Evolutionary conservation across 2,329 filamentous ascomycete species (phyloP).

Genomic region (Thelonectria rubi): DNA sequence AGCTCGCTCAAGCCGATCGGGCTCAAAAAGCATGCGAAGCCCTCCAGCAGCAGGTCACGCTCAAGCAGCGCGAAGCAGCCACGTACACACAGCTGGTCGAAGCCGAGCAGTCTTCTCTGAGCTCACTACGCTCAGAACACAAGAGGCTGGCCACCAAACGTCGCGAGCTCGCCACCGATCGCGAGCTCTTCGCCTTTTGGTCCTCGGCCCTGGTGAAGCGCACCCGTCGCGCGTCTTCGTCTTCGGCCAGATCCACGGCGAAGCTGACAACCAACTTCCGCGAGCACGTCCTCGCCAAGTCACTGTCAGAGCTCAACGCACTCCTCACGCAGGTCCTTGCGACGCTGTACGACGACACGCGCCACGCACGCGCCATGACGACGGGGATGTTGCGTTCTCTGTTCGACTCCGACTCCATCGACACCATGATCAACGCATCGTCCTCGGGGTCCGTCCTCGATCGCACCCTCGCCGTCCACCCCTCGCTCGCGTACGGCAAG

Average conservation of each 20-base stretch:
- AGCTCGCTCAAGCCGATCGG: not conserved
- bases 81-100: not conserved
- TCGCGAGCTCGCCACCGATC: slow-evolving; percentile 15
- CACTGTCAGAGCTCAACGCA: slow-evolving; percentile 31
- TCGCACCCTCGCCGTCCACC: slow-evolving; percentile 19
- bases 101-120: slow-evolving; percentile 12
- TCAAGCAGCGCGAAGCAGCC: slow-evolving; percentile 17
- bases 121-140: not conserved
- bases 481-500: slow-evolving; percentile 30
- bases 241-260: slow-evolving; percentile 13
- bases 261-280: slow-evolving; percentile 27
- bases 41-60: slow-evolving; percentile 9
- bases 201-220: slow-evolving; percentile 24
- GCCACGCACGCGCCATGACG: slow-evolving; percentile 21
- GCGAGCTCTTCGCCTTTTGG: slow-evolving; percentile 37
- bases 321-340: slow-evolving; percentile 27
- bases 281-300: slow-evolving; percentile 27
- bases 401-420: slow-evolving; percentile 23
- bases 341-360: slow-evolving; percentile 30
- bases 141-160: not conserved
- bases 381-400: slow-evolving; percentile 33
- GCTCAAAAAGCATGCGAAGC: slow-evolving; percentile 13
- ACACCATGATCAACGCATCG: not conserved
- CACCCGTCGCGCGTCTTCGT: slow-evolving; percentile 18
- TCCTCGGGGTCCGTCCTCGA: slow-evolving; percentile 22